A percentile compares a stretch with the other conserved stretches of the same genome.
These are phyloP conservation scores for Lonicera japonica DNA, from an alignment of 129 eudicot species.

Conservation along the genomic window DNA sequence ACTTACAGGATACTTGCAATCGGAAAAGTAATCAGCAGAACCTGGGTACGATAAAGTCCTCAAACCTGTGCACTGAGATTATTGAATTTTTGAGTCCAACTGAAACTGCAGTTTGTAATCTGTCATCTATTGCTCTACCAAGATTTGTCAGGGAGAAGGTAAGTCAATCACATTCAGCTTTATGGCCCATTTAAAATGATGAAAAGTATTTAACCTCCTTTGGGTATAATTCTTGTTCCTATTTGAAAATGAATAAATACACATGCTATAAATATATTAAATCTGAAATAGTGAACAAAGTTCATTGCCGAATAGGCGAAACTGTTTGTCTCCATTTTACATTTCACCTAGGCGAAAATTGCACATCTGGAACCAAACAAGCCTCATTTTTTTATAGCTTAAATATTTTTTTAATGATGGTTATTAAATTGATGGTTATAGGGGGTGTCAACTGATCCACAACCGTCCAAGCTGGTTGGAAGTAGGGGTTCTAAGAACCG, in stretches of 20 bases:
- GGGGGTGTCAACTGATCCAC: slow-evolving; percentile 50
- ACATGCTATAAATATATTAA: no score
- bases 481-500: slow-evolving; percentile 51
- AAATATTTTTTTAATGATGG: not conserved
- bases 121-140: slow-evolving; percentile 66
- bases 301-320: no score
- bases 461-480: slow-evolving; percentile 58
- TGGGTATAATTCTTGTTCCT: no score
- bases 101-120: slow-evolving; percentile 65
- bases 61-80: slow-evolving; percentile 60
- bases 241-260: no score
- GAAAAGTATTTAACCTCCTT: no score
- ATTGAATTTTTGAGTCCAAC: slow-evolving; percentile 55
- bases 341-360: no score
- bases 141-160: slow-evolving; percentile 59
- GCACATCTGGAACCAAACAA: no score
- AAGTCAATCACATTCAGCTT: not conserved
- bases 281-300: no score
- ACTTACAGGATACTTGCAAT: slow-evolving; percentile 52
- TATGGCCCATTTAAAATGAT: no score
- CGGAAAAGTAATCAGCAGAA: slow-evolving; percentile 69
- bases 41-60: slow-evolving; percentile 54
- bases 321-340: no score
- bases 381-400: no score
- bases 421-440: slow-evolving; percentile 6